These are phyloP conservation scores for Yamadazyma songkhlaensis DNA, from an alignment of 1,139 yeast genomes.

Conservation along the genomic window DNA sequence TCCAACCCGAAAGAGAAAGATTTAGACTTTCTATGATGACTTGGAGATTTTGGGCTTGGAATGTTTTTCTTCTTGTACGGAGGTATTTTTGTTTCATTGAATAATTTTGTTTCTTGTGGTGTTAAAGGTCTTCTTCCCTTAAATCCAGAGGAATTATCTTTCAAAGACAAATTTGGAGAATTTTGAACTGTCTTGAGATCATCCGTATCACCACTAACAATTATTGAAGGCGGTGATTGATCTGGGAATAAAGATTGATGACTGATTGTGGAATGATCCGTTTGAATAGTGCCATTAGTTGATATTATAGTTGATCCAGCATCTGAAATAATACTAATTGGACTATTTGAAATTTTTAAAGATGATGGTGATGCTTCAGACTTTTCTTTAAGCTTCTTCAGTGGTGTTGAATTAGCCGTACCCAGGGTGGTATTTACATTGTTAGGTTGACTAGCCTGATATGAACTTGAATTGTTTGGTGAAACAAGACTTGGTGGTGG, in stretches of 20 bases:
- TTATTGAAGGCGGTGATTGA: constrained; percentile 20
- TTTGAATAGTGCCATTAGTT: constrained; percentile 28
- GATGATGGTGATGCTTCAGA: constrained; percentile 7
- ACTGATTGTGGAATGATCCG: constrained; percentile 31
- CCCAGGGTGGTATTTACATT: no score
- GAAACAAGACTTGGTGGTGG: constrained; percentile 13
- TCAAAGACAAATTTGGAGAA: constrained; percentile 9
- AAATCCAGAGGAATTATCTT: constrained; percentile 2
- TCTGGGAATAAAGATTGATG: constrained; percentile 8
- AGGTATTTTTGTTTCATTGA: constrained; percentile 30
- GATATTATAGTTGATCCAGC: constrained; percentile 29
- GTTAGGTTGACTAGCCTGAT: no score
- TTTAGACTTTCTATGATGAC: constrained; percentile 11
- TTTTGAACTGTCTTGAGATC: constrained; percentile 13
- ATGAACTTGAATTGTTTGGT: no score
- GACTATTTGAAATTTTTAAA: constrained; percentile 22
- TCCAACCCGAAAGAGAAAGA: constrained; percentile 13
- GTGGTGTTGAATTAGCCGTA: constrained; percentile 3
- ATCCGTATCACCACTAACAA: constrained; percentile 18
- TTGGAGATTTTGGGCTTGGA: neutral
- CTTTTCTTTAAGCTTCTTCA: constrained; percentile 8
- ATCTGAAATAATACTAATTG: constrained; percentile 27
- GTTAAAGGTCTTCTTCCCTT: constrained; percentile 27
- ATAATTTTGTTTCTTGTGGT: constrained; percentile 27
- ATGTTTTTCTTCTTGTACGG: constrained; percentile 5